Evolutionary conservation across 345 rosid genomes (phyloP).

Genomic region (Euphorbia tirucalli): DNA sequence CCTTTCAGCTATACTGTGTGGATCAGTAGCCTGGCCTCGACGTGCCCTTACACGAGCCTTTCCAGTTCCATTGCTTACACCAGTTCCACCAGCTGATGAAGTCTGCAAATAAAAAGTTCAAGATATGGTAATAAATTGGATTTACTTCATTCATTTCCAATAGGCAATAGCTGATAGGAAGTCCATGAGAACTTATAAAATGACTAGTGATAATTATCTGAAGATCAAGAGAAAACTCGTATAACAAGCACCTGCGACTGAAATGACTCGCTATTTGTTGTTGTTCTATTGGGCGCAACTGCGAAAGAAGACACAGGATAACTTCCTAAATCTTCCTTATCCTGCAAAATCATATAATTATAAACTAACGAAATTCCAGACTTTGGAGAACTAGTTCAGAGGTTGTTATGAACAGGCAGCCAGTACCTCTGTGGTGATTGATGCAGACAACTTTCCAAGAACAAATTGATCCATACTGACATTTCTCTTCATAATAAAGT

Average conservation of each 20-base stretch:
- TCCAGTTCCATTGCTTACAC: conserved; percentile 28
- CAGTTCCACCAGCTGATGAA: conserved; percentile 23
- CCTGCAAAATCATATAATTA: conserved; percentile 27
- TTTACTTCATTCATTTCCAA: conserved; percentile 5
- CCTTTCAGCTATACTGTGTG: conserved; percentile 29
- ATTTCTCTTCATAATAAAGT: conserved; percentile 19
- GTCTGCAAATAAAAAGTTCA: conserved; percentile 24
- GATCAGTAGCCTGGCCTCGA: conserved; percentile 29
- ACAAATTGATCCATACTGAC: conserved; percentile 30
- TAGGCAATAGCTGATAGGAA: not conserved
- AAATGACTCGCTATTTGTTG: conserved; percentile 20
- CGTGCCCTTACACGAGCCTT: conserved; percentile 39
- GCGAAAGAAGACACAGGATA: conserved; percentile 23
- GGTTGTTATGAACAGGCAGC: too few relatives aligned
- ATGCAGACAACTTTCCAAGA: conserved; percentile 30
- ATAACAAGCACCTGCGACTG: conserved; percentile 30
- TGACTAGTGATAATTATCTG: not conserved
- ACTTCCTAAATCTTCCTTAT: conserved; percentile 26
- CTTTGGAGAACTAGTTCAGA: not conserved
- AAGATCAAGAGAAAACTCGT: not conserved
- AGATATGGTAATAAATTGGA: conserved; percentile 5
- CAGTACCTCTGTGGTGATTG: conserved; percentile 34
- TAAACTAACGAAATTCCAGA: not conserved
- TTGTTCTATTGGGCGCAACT: conserved; percentile 8
- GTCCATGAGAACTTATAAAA: not conserved